These are phyloP conservation scores for Arxiozyma slooffiae DNA, from an alignment of 1,139 yeast genomes.

Conservation along the genomic window DNA sequence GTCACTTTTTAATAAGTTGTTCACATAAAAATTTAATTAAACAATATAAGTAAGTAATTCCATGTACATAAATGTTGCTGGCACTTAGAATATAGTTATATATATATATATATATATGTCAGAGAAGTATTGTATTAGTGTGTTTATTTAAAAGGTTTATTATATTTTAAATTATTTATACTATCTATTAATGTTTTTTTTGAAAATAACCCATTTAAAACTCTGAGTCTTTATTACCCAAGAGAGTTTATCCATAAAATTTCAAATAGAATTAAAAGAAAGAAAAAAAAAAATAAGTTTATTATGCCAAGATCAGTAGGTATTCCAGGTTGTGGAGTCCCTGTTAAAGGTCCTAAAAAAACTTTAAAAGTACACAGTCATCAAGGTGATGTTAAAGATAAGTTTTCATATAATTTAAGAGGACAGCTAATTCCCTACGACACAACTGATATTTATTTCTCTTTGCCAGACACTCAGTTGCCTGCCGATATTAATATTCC, in stretches of 20 bases:
- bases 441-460: neutral
- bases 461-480: neutral
- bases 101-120: too few relatives aligned
- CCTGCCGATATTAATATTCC: neutral
- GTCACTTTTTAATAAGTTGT: neutral
- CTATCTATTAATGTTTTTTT: neutral
- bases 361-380: neutral
- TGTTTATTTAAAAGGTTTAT: neutral
- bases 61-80: neutral
- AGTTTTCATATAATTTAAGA: neutral
- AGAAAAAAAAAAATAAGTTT: too few relatives aligned
- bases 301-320: neutral
- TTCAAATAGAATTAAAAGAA: too few relatives aligned
- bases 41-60: too few relatives aligned
- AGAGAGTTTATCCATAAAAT: too few relatives aligned
- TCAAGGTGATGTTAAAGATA: neutral
- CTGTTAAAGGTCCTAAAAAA: neutral
- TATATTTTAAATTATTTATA: neutral
- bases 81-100: neutral
- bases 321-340: constrained; percentile 10
- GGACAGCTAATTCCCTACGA: neutral
- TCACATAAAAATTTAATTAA: neutral
- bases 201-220: too few relatives aligned
- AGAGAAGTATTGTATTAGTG: neutral
- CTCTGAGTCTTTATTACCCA: neutral